These are phyloP conservation scores for Trichophyton simii DNA, from an alignment of 2,329 filamentous ascomycete species.

Conservation along the genomic window DNA sequence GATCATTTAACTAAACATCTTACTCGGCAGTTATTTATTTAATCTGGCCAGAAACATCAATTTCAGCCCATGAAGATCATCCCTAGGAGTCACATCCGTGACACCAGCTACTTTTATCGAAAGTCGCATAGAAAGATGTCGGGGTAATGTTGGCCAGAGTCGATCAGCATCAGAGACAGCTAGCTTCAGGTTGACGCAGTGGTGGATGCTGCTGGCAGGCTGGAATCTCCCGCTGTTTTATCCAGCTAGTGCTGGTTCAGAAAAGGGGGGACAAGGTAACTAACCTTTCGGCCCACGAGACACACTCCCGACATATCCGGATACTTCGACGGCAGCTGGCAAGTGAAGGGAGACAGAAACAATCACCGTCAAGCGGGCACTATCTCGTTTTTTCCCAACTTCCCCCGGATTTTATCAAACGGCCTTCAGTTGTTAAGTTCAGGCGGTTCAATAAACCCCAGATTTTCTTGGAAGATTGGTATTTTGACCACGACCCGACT, in stretches of 20 bases:
- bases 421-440: background rate
- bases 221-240: background rate
- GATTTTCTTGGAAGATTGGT: background rate
- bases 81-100: background rate
- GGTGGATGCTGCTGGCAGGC: background rate
- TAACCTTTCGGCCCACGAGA: background rate
- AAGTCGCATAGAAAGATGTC: background rate
- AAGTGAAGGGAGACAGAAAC: no score
- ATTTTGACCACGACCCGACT: background rate
- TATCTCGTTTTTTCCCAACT: no score
- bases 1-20: background rate
- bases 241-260: background rate
- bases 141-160: background rate
- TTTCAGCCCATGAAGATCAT: background rate
- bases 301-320: no score
- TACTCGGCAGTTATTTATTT: no score
- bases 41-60: background rate
- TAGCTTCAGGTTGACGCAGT: background rate
- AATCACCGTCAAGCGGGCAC: no score
- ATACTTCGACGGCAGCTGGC: no score
- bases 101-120: background rate
- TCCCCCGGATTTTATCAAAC: no score
- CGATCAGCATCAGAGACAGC: background rate
- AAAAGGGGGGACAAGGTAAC: background rate
- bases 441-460: background rate